Evolutionary conservation across 2,329 filamentous ascomycete genomes (phyloP).

Genomic region (Paraphaeosphaeria minitans): DNA sequence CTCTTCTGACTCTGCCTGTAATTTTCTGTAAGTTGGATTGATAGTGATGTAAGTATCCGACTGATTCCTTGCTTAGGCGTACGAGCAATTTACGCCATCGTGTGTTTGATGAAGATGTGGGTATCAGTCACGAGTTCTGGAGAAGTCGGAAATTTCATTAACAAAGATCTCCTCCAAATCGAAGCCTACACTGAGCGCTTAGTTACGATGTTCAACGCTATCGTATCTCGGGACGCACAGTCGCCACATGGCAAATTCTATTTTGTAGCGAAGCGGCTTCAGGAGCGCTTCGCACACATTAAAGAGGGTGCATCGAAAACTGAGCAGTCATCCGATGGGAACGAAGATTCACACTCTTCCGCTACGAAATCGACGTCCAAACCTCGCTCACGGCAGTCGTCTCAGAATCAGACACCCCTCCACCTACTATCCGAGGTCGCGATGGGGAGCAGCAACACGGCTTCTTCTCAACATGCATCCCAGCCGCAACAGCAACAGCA

Average conservation of each 20-base stretch:
- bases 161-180: constrained; percentile 53
- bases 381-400: constrained; percentile 29
- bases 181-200: constrained; percentile 54
- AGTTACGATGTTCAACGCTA: constrained; percentile 52
- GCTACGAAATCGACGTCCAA: constrained; percentile 21
- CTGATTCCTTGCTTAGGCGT: constrained; percentile 47
- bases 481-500: constrained; percentile 9
- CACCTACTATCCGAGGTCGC: constrained; percentile 49
- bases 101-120: constrained; percentile 65
- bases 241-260: constrained; percentile 55
- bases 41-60: constrained; percentile 20
- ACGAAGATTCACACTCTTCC: constrained; percentile 27
- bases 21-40: constrained; percentile 48
- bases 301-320: constrained; percentile 48
- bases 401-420: constrained; percentile 43
- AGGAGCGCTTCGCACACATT: constrained; percentile 52
- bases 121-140: constrained; percentile 58
- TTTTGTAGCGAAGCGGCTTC: constrained; percentile 52
- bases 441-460: constrained; percentile 39
- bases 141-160: constrained; percentile 57
- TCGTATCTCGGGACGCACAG: constrained; percentile 48
- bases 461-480: constrained; percentile 13
- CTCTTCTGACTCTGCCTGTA: constrained; percentile 50
- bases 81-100: constrained; percentile 61
- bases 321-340: constrained; percentile 29